Conservation (phyloP, 1,284 basidiomycete species). For the Polyporus tsugae region DNA sequence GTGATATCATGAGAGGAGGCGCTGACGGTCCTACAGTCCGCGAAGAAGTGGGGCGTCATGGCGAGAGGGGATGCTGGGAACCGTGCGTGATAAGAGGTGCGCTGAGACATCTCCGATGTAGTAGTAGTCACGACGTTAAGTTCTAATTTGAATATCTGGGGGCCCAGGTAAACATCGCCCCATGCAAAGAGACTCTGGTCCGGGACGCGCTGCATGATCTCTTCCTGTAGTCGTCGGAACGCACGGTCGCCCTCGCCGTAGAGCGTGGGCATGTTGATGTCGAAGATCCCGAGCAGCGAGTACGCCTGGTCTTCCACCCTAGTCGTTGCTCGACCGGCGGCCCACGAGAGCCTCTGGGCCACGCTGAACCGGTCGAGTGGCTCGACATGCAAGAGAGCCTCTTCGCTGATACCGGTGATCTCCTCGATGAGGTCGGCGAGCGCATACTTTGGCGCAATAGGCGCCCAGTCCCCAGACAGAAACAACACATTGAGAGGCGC, state of each 20-base stretch:
- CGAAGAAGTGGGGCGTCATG: not conserved
- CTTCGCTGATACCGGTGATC: not conserved
- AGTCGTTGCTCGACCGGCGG: not conserved
- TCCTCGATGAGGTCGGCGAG: constrained; percentile 2
- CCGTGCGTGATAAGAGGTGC: not conserved
- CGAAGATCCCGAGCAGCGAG: not conserved
- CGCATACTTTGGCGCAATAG: not conserved
- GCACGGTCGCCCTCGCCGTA: not conserved
- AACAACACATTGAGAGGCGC: constrained; percentile 5
- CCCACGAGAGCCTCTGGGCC: constrained; percentile 8
- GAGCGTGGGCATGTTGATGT: constrained; percentile 4
- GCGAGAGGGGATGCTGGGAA: not conserved
- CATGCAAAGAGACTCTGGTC: constrained; percentile 5
- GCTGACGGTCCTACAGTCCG: not conserved
- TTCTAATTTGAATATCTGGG: not conserved
- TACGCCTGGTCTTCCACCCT: constrained; percentile 4
- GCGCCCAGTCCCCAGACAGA: not conserved
- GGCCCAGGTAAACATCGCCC: not conserved
- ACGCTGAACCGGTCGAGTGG: constrained; percentile 4
- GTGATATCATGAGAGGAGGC: not conserved
- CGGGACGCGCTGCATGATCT: constrained; percentile 4
- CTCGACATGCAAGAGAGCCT: not conserved
- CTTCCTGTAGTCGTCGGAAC: not conserved
- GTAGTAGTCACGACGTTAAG: not conserved
- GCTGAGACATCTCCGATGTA: not conserved